Percentiles rank a stretch among this genome's conserved stretches.
These are phyloP conservation scores for Lodderomyces elongisporus DNA, from an alignment of 1,139 yeast genomes.

Conservation along the genomic window DNA sequence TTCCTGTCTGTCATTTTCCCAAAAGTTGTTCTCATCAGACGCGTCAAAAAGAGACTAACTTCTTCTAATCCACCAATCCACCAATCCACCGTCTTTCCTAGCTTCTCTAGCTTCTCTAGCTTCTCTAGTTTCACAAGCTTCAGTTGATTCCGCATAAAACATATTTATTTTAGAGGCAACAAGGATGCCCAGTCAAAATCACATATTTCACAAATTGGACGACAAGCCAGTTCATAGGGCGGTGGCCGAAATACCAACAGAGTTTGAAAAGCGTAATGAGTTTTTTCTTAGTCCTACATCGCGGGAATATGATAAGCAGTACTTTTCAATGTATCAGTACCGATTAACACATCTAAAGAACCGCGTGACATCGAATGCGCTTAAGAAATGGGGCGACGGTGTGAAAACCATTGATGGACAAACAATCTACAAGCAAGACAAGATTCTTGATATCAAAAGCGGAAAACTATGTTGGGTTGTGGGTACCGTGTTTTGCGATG, in stretches of 20 bases:
- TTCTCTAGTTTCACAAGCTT: too few species aligned
- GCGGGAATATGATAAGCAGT: slow-evolving; percentile 65
- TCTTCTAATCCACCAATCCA: too few species aligned
- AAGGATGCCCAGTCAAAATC: too few species aligned
- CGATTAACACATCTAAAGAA: slow-evolving; percentile 53
- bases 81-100: too few species aligned
- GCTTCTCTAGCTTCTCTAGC: too few species aligned
- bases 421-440: slow-evolving; percentile 39
- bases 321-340: slow-evolving; percentile 65
- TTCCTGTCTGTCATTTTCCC: too few species aligned
- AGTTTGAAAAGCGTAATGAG: slow-evolving; percentile 9
- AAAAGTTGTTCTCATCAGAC: too few species aligned
- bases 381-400: slow-evolving; percentile 45
- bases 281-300: slow-evolving; percentile 18
- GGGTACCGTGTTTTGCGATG: slow-evolving; percentile 83
- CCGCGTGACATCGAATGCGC: slow-evolving; percentile 46
- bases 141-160: too few species aligned
- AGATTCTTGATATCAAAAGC: slow-evolving; percentile 71
- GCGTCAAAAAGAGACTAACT: too few species aligned
- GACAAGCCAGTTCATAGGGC: too few species aligned
- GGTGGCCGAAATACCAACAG: background rate
- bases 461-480: slow-evolving; percentile 80
- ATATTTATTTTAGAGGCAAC: too few species aligned
- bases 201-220: too few species aligned
- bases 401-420: slow-evolving; percentile 32